Conservation (phyloP, 169 alveolate genomes). For the Eimeria sp. region DNA sequence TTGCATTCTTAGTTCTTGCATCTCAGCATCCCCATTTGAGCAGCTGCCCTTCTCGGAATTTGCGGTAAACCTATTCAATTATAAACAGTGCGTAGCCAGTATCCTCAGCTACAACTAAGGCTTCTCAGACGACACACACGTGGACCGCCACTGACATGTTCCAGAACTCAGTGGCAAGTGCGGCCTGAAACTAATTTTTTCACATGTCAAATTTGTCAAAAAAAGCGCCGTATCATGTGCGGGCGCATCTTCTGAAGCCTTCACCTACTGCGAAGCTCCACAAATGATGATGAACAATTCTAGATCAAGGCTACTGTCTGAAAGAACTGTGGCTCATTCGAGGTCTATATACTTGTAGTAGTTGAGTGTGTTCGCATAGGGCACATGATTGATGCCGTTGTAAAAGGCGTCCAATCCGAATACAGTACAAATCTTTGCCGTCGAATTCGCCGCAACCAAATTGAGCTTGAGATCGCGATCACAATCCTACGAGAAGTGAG, state of each 20-base stretch:
- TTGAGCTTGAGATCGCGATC: constrained; percentile 48
- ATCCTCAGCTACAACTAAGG: background rate
- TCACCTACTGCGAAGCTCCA: background rate
- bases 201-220: background rate
- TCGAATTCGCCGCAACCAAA: constrained; percentile 64
- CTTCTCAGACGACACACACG: background rate
- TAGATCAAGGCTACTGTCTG: background rate
- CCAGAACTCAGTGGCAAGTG: background rate
- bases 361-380: constrained; percentile 70
- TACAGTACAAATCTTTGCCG: constrained; percentile 44
- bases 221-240: background rate
- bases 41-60: too few relatives aligned
- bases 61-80: background rate
- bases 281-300: background rate
- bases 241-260: background rate
- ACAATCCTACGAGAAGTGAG: constrained; percentile 16
- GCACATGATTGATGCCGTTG: constrained; percentile 30
- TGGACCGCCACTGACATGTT: background rate
- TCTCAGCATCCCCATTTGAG: background rate
- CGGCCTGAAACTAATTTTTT: background rate
- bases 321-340: background rate
- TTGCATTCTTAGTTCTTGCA: background rate
- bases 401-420: constrained; percentile 69
- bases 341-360: constrained; percentile 54
- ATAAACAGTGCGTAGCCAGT: background rate